Base-by-base conservation (phyloP, 768 basidiomycete genomes). In the Agrocybe praecox region DNA sequence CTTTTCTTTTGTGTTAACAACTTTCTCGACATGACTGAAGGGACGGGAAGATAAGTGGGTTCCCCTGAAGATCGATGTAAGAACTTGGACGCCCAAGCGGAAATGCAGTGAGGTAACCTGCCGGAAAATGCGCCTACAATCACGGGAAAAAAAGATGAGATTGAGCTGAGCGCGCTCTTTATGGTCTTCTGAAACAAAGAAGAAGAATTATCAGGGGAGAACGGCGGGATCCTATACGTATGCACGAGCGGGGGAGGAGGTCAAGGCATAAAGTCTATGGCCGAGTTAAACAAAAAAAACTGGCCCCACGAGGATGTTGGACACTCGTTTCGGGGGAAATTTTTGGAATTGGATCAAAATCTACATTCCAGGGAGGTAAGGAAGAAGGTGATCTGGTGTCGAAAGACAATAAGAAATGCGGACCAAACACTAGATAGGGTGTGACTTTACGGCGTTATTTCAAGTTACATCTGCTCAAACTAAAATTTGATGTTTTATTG, bases 1-100 rank as follows among this genome's bases (percentile, higher is more conserved):
- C 75, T 69, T 65, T 78, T 78, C 66, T 73, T 73, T 23, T 68
- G 68, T 12, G 71, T 69, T 48, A 67, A 69, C 24, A 63, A 62
- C 56, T 69, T 75, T 55, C 69, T 69, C 22, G 68, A 67, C 70
- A 71, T 71, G 53, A 44, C 46, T 60, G 53, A 53, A 32, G 32
- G 18, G 18, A 32, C 14, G 15, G 32, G 12, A 40, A 40, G 36
- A n/a, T 14, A 40, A n/a, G 36, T 57, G 50, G 42, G 64, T 62
- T 54, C 68, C 56, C 69, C 70, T 29, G 69, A 67, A 70, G 71
- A 40, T 40, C 49, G 57, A 53, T 55, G 33, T 45, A 52, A 40
- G 6, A n/a, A 40, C n/a, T 14, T n/a, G 46, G 29, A 26, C 10
- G 42, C 19, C 45, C 34, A 36, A 40, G 36, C 36, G 12, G 6